These are phyloP conservation scores for Xylariaceae sp. DNA, from an alignment of 2,329 filamentous ascomycete species.

Conservation along the genomic window DNA sequence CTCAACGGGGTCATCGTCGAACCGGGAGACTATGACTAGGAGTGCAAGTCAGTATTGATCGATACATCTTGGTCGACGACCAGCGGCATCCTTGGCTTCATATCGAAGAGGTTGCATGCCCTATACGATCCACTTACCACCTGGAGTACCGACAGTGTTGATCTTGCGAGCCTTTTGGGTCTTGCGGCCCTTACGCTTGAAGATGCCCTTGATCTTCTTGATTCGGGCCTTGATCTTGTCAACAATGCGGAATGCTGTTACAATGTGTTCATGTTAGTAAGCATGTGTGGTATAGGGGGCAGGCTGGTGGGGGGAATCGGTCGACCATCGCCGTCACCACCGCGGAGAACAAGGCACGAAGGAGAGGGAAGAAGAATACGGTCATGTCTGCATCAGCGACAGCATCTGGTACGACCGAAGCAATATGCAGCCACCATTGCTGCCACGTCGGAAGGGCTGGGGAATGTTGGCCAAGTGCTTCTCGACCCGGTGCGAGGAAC, in stretches of 20 bases:
- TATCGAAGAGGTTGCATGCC: neutral
- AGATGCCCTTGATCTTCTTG: constrained; percentile 48
- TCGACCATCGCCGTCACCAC: constrained; percentile 5
- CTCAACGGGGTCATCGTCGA: neutral
- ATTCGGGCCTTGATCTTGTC: constrained; percentile 53
- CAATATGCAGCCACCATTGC: constrained; percentile 2
- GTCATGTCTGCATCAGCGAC: neutral
- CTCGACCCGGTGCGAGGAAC: constrained; percentile 8
- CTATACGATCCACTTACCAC: constrained; percentile 7
- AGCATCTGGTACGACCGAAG: constrained; percentile 2
- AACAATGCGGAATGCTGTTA: constrained; percentile 44
- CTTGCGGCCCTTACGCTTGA: constrained; percentile 23
- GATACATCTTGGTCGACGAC: too few relatives aligned
- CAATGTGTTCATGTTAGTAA: constrained; percentile 15
- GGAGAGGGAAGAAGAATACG: neutral
- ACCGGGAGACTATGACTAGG: neutral
- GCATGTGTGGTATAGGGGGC: constrained; percentile 6
- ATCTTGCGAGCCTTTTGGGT: constrained; percentile 8
- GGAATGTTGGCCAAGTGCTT: too few relatives aligned
- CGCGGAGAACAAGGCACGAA: constrained; percentile 2
- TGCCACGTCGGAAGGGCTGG: constrained; percentile 5
- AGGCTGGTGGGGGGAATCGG: constrained; percentile 1
- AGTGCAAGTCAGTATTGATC: neutral
- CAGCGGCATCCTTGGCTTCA: neutral
- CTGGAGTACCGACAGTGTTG: constrained; percentile 22